Conservation (phyloP, 108 stramenopile species). For the Discostella pseudostelligera region DNA sequence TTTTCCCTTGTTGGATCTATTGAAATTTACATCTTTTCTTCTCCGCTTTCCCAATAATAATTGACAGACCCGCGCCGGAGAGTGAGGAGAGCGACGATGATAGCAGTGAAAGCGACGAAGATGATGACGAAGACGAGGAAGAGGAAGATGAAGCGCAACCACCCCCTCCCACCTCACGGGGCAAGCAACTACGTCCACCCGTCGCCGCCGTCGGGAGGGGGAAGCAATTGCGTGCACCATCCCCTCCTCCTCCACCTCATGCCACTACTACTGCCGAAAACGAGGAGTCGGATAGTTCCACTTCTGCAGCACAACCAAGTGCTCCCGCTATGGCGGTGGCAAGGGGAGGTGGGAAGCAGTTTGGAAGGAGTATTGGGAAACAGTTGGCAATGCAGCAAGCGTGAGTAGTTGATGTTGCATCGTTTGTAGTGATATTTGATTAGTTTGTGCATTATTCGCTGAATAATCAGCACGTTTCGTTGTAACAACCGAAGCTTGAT, state of each 20-base stretch:
- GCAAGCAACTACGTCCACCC: constrained; percentile 64
- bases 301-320: constrained; percentile 20
- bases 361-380: constrained; percentile 40
- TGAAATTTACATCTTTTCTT: background rate
- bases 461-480: no score
- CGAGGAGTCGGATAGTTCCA: constrained; percentile 39
- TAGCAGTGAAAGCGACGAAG: constrained; percentile 28
- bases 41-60: background rate
- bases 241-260: background rate
- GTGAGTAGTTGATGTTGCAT: constrained; percentile 10
- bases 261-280: constrained; percentile 47
- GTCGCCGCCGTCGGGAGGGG: constrained; percentile 43
- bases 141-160: constrained; percentile 35
- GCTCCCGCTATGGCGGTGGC: constrained; percentile 35
- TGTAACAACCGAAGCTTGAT: no score
- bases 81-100: constrained; percentile 57
- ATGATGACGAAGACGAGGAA: constrained; percentile 33
- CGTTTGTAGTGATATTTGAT: no score
- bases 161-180: constrained; percentile 38
- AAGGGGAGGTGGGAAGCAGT: constrained; percentile 65
- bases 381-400: constrained; percentile 32
- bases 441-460: no score
- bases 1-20: no score
- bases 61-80: constrained; percentile 25
- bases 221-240: constrained; percentile 68